Base-by-base conservation (phyloP, 2,329 filamentous ascomycete genomes). In the Drechslera avenae region DNA sequence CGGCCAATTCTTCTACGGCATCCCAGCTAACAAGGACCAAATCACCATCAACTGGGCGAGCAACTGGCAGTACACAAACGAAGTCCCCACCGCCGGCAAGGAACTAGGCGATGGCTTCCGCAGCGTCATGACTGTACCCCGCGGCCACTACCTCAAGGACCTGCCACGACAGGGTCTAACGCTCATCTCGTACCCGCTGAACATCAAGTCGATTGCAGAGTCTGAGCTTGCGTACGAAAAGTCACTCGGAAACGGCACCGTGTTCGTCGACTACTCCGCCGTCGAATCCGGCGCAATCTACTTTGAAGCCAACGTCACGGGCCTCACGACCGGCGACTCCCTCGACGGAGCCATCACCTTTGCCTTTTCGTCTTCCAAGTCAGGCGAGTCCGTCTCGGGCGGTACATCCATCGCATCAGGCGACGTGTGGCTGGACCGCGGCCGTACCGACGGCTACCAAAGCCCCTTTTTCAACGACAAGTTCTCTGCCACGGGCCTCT, bases 11-110 rank as follows among this genome's bases (percentile, higher is more conserved):
- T 86, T 83, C 66, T 62, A 61, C 14, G 59, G 59, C 13, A 53
- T 64, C 4, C 77, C 78, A 42, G 76, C 76, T 4, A 64, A 76
- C 35, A 64, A 77, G 0, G 71, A 72, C 2, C 73, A 75, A 26
- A 64, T 84, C 44, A 79, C 74, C 32, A 76, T 86, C 4, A 79
- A 77, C 8, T 86, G 83, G 83, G 81, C 81, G 0, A 80, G 75
- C 46, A 86, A 86, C 55, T 85, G 83, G 79, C 78, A 86, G 63
- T 86, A 86, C 67, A 75, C 78, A 0, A 72, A 80, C 51, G 52
- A 73, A 2, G 81, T 84, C 0, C 83, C 83, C 0, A 85, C 82
- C 0, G 82, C 78, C 0, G 67, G 75, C 3, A 81, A 85, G 60
- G 76, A 49, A 17, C 32, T 63, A 0, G 56, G 57, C 19, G 57